Evolutionary conservation across 2,329 filamentous ascomycete genomes (phyloP).

Genomic region (Penicillium sp.): DNA sequence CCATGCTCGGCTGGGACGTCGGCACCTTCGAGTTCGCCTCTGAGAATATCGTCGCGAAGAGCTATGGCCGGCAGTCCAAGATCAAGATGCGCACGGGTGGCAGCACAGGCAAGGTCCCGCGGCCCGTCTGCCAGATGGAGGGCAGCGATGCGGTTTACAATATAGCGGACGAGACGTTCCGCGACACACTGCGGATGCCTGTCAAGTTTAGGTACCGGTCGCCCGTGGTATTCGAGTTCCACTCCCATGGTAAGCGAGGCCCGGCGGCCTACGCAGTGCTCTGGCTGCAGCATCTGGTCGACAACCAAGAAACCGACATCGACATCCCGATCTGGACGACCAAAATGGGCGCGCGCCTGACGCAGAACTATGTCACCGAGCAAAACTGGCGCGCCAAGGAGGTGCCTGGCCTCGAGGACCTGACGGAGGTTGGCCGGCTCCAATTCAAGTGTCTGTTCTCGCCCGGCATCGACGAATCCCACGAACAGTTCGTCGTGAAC

Average conservation of each 20-base stretch:
- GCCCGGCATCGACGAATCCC: slow-evolving; percentile 82
- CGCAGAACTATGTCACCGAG: slow-evolving; percentile 89
- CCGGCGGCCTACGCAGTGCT: slow-evolving; percentile 73
- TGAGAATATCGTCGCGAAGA: slow-evolving; percentile 63
- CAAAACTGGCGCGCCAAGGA: slow-evolving; percentile 62
- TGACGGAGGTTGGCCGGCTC: slow-evolving; percentile 77
- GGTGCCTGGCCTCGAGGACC: slow-evolving; percentile 69
- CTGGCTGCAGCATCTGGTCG: slow-evolving; percentile 82
- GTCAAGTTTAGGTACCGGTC: slow-evolving; percentile 89
- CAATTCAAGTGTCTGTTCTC: slow-evolving; percentile 81
- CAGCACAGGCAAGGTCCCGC: slow-evolving; percentile 67
- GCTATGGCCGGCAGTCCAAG: slow-evolving; percentile 63
- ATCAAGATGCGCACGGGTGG: slow-evolving; percentile 80
- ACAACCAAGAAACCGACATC: slow-evolving; percentile 72
- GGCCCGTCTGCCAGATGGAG: slow-evolving; percentile 58
- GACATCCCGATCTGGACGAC: slow-evolving; percentile 91
- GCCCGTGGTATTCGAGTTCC: slow-evolving; percentile 85
- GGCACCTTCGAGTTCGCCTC: slow-evolving; percentile 88
- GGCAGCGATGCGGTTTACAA: slow-evolving; percentile 63
- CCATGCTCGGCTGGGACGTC: slow-evolving; percentile 89
- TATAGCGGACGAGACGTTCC: slow-evolving; percentile 49
- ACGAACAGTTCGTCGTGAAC: slow-evolving; percentile 77
- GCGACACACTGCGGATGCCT: slow-evolving; percentile 67
- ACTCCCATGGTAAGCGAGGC: slow-evolving; percentile 64
- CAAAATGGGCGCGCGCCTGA: slow-evolving; percentile 68